Conservation (phyloP, 2,329 filamentous ascomycete genomes). For the Aureobasidium sp. region DNA sequence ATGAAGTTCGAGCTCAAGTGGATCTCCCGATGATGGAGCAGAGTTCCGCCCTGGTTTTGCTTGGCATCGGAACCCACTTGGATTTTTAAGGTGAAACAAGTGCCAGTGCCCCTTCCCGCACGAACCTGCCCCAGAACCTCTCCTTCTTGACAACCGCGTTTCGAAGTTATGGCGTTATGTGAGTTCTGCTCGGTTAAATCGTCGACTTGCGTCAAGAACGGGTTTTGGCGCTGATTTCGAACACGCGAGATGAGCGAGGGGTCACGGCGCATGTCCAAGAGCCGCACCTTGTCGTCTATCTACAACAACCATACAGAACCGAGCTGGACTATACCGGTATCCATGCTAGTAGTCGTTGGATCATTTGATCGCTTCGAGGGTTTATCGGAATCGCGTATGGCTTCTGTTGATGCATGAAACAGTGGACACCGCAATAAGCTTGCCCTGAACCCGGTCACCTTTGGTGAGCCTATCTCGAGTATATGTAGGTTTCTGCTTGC, state of each 20-base stretch:
- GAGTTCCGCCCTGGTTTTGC: neutral
- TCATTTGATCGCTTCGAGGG: neutral
- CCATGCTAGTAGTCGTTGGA: neutral
- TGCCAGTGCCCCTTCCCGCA: neutral
- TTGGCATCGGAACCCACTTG: neutral
- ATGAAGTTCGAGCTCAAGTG: conserved; percentile 6
- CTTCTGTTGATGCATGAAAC: neutral
- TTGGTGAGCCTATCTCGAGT: neutral
- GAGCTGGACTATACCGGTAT: conserved; percentile 11
- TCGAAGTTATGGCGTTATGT: conserved; percentile 6
- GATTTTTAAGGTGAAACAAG: conserved; percentile 1
- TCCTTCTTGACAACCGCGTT: neutral
- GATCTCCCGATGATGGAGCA: conserved; percentile 1
- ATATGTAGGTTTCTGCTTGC: conserved; percentile 9
- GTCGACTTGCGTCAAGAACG: neutral
- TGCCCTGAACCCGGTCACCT: neutral
- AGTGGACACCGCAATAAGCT: neutral
- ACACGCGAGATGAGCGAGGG: conserved; percentile 9
- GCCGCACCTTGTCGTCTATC: conserved; percentile 10
- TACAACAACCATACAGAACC: conserved; percentile 1
- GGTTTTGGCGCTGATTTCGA: neutral
- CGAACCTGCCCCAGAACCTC: neutral
- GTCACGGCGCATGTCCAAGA: neutral
- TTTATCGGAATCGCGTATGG: neutral
- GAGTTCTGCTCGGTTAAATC: conserved; percentile 1